A percentile compares a stretch with the other conserved stretches of the same genome.
Evolutionary conservation across 129 eudicot genomes (phyloP).

Genomic region (Flaveria ramosissima): DNA sequence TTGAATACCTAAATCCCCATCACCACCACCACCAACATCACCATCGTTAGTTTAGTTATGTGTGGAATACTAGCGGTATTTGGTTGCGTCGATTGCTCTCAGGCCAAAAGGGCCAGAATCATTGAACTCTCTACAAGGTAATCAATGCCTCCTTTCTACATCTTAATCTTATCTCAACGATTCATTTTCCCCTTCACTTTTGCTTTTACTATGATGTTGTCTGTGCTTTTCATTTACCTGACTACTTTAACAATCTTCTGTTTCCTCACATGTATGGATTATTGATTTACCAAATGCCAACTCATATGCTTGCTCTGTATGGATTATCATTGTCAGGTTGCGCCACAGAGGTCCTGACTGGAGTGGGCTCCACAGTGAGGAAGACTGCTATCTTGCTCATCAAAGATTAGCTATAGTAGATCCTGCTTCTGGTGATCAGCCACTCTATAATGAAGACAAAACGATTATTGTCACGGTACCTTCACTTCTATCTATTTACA

Average conservation of each 20-base stretch:
- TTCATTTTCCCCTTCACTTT: no score
- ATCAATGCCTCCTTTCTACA: not conserved
- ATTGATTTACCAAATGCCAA: no score
- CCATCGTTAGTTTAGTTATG: constrained; percentile 35
- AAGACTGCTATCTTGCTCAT: constrained; percentile 93
- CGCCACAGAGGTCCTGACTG: constrained; percentile 98
- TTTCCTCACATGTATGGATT: no score
- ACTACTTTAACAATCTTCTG: no score
- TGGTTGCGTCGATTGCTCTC: constrained; percentile 81
- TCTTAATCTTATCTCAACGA: no score
- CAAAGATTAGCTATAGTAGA: constrained; percentile 94
- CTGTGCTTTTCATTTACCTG: no score
- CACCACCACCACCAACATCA: no score
- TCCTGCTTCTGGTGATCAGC: constrained; percentile 99
- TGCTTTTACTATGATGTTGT: no score
- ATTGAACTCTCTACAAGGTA: constrained; percentile 88
- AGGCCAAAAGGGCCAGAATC: constrained; percentile 71
- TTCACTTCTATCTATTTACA: no score
- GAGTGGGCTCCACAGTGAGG: constrained; percentile 88
- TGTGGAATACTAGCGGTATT: constrained; percentile 92
- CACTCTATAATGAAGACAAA: constrained; percentile 87
- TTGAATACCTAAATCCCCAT: no score
- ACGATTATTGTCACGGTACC: constrained; percentile 87
- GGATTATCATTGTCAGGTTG: no score
- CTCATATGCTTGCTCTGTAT: no score